These are phyloP conservation scores for Echium plantagineum DNA, from an alignment of 257 asterid species.

Conservation along the genomic window DNA sequence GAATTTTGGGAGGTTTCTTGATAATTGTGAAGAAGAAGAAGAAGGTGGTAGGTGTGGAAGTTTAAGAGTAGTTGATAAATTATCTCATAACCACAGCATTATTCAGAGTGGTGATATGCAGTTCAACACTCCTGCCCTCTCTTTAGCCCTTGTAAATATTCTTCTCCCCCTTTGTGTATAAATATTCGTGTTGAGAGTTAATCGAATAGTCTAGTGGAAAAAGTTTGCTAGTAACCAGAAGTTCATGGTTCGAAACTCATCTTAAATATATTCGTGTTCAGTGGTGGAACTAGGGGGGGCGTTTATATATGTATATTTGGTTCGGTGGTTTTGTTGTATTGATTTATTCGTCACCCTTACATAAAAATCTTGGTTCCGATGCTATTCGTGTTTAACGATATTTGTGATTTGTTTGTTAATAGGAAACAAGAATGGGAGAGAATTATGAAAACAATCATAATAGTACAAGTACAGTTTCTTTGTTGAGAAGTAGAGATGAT, in stretches of 20 bases:
- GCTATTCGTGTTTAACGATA: too few species aligned
- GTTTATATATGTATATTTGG: too few species aligned
- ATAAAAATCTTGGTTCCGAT: background rate
- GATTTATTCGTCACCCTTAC: too few species aligned
- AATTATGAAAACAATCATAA: slow-evolving; percentile 20
- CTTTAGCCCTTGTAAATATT: slow-evolving; percentile 67
- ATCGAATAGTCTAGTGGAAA: too few species aligned
- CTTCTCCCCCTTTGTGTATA: background rate
- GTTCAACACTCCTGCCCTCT: slow-evolving; percentile 80
- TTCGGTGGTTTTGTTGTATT: too few species aligned
- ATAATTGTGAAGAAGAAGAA: slow-evolving; percentile 30
- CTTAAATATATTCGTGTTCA: too few species aligned
- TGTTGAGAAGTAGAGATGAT: slow-evolving; percentile 68
- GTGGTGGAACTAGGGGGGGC: too few species aligned
- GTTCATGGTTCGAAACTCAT: too few species aligned
- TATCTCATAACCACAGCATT: slow-evolving; percentile 21
- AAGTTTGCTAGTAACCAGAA: too few species aligned
- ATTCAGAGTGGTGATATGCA: slow-evolving; percentile 10
- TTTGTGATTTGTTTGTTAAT: background rate
- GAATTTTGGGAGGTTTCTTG: slow-evolving; percentile 93
- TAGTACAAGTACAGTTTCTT: slow-evolving; percentile 21
- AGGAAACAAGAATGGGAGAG: slow-evolving; percentile 65
- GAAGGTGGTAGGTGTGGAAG: slow-evolving; percentile 13
- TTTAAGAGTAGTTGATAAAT: slow-evolving; percentile 23
- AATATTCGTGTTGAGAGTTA: too few species aligned